These are phyloP conservation scores for Parafenestella ontariensis DNA, from an alignment of 2,329 filamentous ascomycete species.

Conservation along the genomic window DNA sequence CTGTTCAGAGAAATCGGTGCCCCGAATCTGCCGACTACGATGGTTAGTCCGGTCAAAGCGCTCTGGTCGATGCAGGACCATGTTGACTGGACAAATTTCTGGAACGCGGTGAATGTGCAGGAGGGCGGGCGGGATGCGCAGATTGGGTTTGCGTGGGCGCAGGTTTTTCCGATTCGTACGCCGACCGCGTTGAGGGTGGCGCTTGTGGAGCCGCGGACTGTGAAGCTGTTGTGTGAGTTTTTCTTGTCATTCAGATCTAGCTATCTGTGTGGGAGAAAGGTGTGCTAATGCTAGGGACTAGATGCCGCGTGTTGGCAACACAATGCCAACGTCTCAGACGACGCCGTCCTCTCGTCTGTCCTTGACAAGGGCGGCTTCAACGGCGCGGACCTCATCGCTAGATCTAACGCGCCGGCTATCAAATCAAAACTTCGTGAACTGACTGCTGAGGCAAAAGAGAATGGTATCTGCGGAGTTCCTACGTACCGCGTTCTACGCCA, in stretches of 20 bases:
- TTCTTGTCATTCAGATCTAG: background rate
- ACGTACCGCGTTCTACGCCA: constrained; percentile 41
- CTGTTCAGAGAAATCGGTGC: constrained; percentile 47
- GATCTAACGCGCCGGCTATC: constrained; percentile 28
- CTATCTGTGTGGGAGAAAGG: background rate
- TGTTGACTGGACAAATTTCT: constrained; percentile 40
- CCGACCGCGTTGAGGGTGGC: constrained; percentile 42
- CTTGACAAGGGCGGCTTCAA: constrained; percentile 38
- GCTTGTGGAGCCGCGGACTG: constrained; percentile 32
- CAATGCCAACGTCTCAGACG: constrained; percentile 38
- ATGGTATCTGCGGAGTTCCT: constrained; percentile 44
- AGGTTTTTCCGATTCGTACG: constrained; percentile 43
- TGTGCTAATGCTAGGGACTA: constrained; percentile 15
- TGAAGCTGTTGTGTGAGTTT: constrained; percentile 34
- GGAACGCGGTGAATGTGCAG: constrained; percentile 42
- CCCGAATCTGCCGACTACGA: constrained; percentile 37
- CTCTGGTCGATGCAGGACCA: constrained; percentile 40
- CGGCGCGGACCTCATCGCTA: constrained; percentile 31
- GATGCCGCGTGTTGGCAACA: constrained; percentile 44
- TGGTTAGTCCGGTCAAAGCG: constrained; percentile 34
- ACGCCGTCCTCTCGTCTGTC: constrained; percentile 28
- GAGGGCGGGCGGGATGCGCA: constrained; percentile 29
- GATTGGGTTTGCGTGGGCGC: constrained; percentile 41
- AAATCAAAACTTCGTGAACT: constrained; percentile 36
- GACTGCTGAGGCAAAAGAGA: constrained; percentile 40